Base-by-base conservation (phyloP, 768 basidiomycete genomes). In the Tulasnella calospora region DNA sequence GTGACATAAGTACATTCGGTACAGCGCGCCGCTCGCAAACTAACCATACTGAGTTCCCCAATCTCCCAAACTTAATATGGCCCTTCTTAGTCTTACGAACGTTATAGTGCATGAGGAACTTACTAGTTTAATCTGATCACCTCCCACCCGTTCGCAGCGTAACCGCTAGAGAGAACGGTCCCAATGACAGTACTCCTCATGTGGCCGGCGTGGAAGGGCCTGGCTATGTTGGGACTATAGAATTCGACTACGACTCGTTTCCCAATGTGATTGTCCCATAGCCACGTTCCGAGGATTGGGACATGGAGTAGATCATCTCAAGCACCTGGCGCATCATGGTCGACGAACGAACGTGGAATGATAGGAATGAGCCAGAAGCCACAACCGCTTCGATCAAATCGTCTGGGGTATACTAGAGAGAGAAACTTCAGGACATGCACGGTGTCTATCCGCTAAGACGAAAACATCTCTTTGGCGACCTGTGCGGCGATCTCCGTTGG, bases 221-320 rank as follows among this genome's bases (percentile, higher is more conserved):
- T 87, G 15, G 86, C 86, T 78, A 87, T 87, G 81, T 86, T 87
- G 30, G 86, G 86, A 2, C 83, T 84, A 5, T 84, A 85, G 80
- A 85, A 87, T 75, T 87, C 86, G 78, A 85, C 79, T 38, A 82
- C 77, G 17, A 81, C 80, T 38, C 81, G 83, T 80, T 86, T 86
- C 30, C 85, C 86, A 82, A 81, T 55, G 77, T 79, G 73, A 84
- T 84, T 17, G 83, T 83, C 13, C 86, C 51, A n/a, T 51, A 51
- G 6, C 5, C 51, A n/a, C 51, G 51, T n/a, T 17, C 51, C 5
- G 51, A 17, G 5, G 51, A 51, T 19, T n/a, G 51, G 15, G 19
- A 19, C 51, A 51, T 51, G 19, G 51, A 51, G n/a, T 51, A n/a
- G n/a, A 51, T n/a, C 51, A 51, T 51, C 4, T 17, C 5, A 3